Evolutionary conservation across 257 asterid genomes (phyloP), one percentile per base, ranked within the genome.

Genomic region (Solanum raphanifolium): DNA sequence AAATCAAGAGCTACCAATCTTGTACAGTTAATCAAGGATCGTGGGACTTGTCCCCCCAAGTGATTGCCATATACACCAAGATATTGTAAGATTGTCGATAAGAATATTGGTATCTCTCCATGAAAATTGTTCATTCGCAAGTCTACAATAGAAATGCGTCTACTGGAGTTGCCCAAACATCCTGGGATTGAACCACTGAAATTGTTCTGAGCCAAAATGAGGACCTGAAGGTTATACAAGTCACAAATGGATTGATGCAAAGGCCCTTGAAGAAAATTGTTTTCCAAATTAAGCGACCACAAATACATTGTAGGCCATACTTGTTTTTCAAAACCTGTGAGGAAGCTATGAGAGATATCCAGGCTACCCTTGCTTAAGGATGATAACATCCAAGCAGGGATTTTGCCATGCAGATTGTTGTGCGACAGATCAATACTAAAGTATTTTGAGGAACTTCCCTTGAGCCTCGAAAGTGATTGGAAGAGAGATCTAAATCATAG

Each of bases 71-170:
- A 11, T 38, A 75, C 6, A 38, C 58, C 34, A 23, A 38, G 83
- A 38, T 75, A 75, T 11, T 6, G 20, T 75, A 75, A 38, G 0
- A 6, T 34, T 34, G 36, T 5, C 6, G 36, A 34, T 36, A n/a
- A 38, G 32, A 23, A 38, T 23, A 1, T 75, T 6, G 55, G 83
- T 38, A 75, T 38, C 83, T 75, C 58, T 75, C 83, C 83, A 75
- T 75, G 52, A n/a, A 75, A 75, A 11, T 23, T 38, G 34, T 75
- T 38, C 58, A 75, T 38, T 38, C 83, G 23, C 32, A 75, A 38
- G 58, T 75, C 34, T 23, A 75, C 0, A 75, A 12, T 3, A 38
- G 0, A 12, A 38, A 76, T 21, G 52, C 0, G 0, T 0, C 58
- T 76, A 3, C 2, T 76, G 21, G 34, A 38, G 34, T 39, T 76